Evolutionary conservation across 495 filamentous ascomycete species (phyloP).

Genomic region (Xylaria grammica): DNA sequence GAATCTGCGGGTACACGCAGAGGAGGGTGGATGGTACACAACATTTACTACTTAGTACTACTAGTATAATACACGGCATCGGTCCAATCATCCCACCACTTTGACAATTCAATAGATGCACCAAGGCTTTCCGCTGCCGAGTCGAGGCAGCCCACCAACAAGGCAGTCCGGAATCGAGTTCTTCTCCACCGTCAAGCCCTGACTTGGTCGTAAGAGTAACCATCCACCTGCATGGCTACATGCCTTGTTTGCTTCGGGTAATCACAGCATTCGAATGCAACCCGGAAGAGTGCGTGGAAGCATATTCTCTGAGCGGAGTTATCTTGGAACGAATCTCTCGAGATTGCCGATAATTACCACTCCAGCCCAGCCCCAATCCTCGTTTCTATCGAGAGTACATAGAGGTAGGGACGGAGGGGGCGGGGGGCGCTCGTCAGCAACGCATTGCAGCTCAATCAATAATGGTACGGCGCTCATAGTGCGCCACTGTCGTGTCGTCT

Average conservation of each 20-base stretch:
- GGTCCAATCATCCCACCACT: conserved; percentile 29
- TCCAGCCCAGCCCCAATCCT: background rate
- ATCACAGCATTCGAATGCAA: conserved; percentile 27
- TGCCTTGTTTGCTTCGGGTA: conserved; percentile 29
- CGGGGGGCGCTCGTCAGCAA: background rate
- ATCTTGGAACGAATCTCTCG: background rate
- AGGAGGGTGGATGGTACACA: background rate
- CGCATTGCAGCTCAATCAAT: background rate
- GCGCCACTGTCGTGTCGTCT: background rate
- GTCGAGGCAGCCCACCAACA: conserved; percentile 30
- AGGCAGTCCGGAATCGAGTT: conserved; percentile 14
- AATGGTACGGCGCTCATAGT: background rate
- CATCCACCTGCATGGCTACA: conserved; percentile 29
- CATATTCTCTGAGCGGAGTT: background rate
- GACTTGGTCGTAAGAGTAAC: background rate
- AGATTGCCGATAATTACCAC: too few species aligned
- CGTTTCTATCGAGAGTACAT: background rate
- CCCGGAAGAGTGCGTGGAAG: conserved; percentile 18
- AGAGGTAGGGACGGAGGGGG: too few species aligned
- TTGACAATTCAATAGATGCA: conserved; percentile 32
- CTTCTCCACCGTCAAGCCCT: conserved; percentile 26
- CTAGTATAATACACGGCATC: conserved; percentile 38
- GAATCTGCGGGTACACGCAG: conserved; percentile 19
- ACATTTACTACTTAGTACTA: too few species aligned
- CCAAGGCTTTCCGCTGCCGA: conserved; percentile 31